Conservation (phyloP, 129 eudicot genomes). For the Gnaphalium uliginosum region DNA sequence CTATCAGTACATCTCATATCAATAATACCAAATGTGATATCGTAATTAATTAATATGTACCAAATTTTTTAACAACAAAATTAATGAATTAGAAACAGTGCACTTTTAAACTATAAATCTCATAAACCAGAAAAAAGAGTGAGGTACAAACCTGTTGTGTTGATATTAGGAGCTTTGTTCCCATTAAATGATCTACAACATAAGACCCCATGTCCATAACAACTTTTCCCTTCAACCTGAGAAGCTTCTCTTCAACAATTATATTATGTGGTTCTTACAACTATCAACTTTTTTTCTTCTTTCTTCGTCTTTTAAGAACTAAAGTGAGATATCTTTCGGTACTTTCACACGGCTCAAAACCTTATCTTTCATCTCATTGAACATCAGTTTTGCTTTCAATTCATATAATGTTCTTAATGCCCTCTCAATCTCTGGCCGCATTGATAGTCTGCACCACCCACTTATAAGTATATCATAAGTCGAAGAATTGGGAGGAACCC, state of each 20-base stretch:
- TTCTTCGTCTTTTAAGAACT: constrained; percentile 52
- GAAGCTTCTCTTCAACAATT: constrained; percentile 26
- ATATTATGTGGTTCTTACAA: constrained; percentile 23
- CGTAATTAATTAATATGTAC: not conserved
- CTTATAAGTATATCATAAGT: constrained; percentile 81
- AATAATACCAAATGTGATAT: not conserved
- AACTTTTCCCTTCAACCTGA: constrained; percentile 18
- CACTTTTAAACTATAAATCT: not conserved
- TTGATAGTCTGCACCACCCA: constrained; percentile 76
- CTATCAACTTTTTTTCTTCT: constrained; percentile 40
- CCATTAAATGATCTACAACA: constrained; percentile 10
- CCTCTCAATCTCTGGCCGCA: constrained; percentile 50
- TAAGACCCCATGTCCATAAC: constrained; percentile 16
- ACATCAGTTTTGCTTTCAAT: constrained; percentile 58
- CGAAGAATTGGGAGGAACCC: constrained; percentile 63
- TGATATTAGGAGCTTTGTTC: constrained; percentile 1
- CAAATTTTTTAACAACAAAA: not conserved
- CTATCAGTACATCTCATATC: not conserved
- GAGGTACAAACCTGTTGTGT: constrained; percentile 22
- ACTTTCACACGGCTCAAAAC: constrained; percentile 66
- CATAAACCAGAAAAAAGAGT: not conserved
- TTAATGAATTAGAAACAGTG: not conserved
- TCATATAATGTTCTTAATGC: constrained; percentile 44
- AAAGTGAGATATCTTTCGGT: constrained; percentile 44
- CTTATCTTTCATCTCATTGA: constrained; percentile 75